phyloP scores from a whole-genome alignment of 345 rosid species.

The Arabis hirsuta region DNA sequence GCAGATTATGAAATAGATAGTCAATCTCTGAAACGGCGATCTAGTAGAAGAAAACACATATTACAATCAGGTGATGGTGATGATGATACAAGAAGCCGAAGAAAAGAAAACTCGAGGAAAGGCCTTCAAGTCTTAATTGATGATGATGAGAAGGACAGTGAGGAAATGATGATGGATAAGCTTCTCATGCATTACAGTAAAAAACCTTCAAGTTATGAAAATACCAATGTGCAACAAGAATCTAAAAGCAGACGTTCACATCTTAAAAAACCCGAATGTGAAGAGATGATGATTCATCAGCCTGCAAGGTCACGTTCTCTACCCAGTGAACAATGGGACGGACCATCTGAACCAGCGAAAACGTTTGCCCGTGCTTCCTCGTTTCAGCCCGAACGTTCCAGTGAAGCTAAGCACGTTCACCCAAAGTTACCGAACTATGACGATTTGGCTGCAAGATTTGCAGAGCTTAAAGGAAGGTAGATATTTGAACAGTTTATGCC shows the following conservation, averaged over 20 bases:
- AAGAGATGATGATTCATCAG: constrained; percentile 46
- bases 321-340: constrained; percentile 56
- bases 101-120: constrained; percentile 65
- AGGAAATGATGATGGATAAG: constrained; percentile 85
- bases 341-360: constrained; percentile 53
- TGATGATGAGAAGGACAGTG: constrained; percentile 66
- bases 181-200: constrained; percentile 88
- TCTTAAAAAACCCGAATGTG: constrained; percentile 41
- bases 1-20: constrained; percentile 37
- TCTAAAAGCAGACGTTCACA: constrained; percentile 57
- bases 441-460: constrained; percentile 86
- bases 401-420: constrained; percentile 79
- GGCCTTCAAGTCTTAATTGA: constrained; percentile 71
- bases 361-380: constrained; percentile 69
- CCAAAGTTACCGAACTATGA: constrained; percentile 95
- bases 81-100: constrained; percentile 54
- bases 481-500: neutral
- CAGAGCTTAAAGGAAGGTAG: constrained; percentile 81
- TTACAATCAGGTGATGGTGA: constrained; percentile 46
- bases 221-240: constrained; percentile 50
- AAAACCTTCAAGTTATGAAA: constrained; percentile 67
- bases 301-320: constrained; percentile 73
- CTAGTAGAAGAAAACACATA: constrained; percentile 62
- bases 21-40: constrained; percentile 58
- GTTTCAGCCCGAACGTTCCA: constrained; percentile 73